Conservation (phyloP, 2,329 filamentous ascomycete genomes). For the Hypoxylon sp. region DNA sequence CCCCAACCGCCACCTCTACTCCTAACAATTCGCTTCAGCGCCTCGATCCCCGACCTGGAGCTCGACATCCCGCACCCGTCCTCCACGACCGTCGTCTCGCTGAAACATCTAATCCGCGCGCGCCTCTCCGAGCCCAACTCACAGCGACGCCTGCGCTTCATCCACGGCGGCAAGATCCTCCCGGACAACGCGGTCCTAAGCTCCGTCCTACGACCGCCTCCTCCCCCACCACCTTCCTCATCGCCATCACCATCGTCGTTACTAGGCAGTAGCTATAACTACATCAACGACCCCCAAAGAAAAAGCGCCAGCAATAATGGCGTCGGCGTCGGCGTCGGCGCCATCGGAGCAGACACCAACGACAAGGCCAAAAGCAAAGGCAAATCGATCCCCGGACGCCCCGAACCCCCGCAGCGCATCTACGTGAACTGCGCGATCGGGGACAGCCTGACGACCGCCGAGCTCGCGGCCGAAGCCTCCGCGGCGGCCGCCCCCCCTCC, state of each 20-base stretch:
- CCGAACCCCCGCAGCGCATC: constrained; percentile 68
- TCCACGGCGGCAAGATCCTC: constrained; percentile 89
- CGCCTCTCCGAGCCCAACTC: constrained; percentile 75
- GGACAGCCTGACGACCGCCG: constrained; percentile 75
- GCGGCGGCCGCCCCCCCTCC: constrained; percentile 49
- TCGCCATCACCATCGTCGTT: constrained; percentile 27
- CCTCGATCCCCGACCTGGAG: constrained; percentile 84
- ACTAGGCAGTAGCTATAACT: neutral
- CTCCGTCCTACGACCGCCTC: constrained; percentile 75
- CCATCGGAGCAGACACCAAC: constrained; percentile 47
- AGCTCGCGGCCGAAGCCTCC: constrained; percentile 77
- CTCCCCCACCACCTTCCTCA: constrained; percentile 65
- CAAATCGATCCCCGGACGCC: constrained; percentile 72
- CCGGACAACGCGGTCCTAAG: constrained; percentile 79
- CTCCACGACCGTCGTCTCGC: constrained; percentile 79
- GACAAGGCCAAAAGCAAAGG: constrained; percentile 70
- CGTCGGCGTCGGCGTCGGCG: too few species aligned
- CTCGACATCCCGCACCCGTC: constrained; percentile 80
- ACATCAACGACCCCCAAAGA: constrained; percentile 41
- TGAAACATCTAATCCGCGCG: constrained; percentile 86
- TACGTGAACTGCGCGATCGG: constrained; percentile 97
- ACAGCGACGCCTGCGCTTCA: constrained; percentile 84
- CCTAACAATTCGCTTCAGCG: constrained; percentile 91
- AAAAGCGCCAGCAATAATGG: neutral
- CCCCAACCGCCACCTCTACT: constrained; percentile 67